Percentiles rank a stretch among this genome's conserved stretches.
Conservation (phyloP, 805 yeast species). For the Isabelozyma pseudorhagii region DNA sequence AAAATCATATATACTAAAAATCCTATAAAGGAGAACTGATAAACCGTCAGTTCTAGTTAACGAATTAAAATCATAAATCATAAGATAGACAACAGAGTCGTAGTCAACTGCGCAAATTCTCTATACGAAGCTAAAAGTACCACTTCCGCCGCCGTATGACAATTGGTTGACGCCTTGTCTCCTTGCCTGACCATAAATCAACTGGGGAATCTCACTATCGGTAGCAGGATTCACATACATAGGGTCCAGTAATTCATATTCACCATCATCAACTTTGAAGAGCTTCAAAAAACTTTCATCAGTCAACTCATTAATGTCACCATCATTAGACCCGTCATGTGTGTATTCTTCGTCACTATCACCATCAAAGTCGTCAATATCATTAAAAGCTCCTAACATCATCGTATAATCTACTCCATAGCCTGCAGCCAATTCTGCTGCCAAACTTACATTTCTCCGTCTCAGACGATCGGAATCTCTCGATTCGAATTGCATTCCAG, state of each 20-base stretch:
- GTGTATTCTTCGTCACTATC: background rate
- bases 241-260: too few species aligned
- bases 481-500: too few species aligned
- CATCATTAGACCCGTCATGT: background rate
- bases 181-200: background rate
- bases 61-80: too few species aligned
- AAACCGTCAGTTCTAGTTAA: too few species aligned
- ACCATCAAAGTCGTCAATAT: background rate
- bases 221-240: too few species aligned
- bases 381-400: background rate
- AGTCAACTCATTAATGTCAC: background rate
- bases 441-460: background rate
- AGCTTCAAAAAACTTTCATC: too few species aligned
- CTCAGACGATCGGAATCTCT: background rate
- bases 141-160: background rate
- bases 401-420: background rate
- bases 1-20: background rate
- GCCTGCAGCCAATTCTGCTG: slow-evolving; percentile 1
- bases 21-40: too few species aligned
- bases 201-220: too few species aligned
- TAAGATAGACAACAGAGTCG: too few species aligned
- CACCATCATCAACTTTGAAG: too few species aligned
- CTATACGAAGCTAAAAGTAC: too few species aligned
- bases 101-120: too few species aligned
- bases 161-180: background rate